phyloP scores from a whole-genome alignment of 129 eudicot species.

The Tanacetum coccineum region DNA sequence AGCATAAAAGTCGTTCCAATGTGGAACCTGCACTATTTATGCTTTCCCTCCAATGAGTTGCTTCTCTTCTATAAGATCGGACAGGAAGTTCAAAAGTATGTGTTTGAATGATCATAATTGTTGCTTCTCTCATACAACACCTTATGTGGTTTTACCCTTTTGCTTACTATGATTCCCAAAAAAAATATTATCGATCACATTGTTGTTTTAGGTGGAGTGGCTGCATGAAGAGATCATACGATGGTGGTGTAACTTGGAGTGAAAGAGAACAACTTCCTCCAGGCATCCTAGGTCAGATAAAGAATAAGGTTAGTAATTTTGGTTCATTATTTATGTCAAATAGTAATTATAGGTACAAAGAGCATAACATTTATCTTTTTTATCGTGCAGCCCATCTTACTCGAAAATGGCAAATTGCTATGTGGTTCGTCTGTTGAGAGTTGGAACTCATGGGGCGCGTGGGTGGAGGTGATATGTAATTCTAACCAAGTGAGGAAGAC shows the following conservation, averaged over 20 bases:
- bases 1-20: slow-evolving; percentile 65
- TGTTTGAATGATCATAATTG: too few species aligned
- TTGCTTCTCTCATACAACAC: too few species aligned
- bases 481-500: not conserved
- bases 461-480: slow-evolving; percentile 74
- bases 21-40: slow-evolving; percentile 94
- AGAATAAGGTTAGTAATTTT: slow-evolving; percentile 63
- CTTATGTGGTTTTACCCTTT: not conserved
- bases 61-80: slow-evolving; percentile 88
- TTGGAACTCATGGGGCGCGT: slow-evolving; percentile 99
- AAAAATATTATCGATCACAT: not conserved
- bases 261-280: slow-evolving; percentile 95
- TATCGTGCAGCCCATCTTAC: slow-evolving; percentile 66
- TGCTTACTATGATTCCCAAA: too few species aligned
- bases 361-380: not conserved
- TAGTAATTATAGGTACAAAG: not conserved
- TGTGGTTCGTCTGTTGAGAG: slow-evolving; percentile 99
- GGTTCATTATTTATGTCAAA: not conserved
- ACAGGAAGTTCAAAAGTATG: slow-evolving; percentile 79
- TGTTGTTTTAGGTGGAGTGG: slow-evolving; percentile 81
- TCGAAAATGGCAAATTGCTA: slow-evolving; percentile 71
- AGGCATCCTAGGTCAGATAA: slow-evolving; percentile 87
- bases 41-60: slow-evolving; percentile 75
- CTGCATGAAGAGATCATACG: slow-evolving; percentile 81
- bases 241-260: slow-evolving; percentile 84